Conservation (phyloP, 805 yeast genomes). For the Alloascoidea hylecoeti region DNA sequence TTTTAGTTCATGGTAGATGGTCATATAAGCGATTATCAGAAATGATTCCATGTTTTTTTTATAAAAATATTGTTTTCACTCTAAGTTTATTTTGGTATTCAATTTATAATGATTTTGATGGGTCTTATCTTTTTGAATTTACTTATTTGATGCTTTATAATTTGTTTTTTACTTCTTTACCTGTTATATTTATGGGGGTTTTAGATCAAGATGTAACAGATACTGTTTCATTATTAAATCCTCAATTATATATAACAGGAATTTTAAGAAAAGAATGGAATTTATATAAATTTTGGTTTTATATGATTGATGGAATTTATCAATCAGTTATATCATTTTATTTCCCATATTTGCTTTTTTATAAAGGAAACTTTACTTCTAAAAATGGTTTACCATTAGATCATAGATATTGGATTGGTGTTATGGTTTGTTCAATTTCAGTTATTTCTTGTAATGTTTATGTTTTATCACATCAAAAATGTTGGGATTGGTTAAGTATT, state of each 20-base stretch:
- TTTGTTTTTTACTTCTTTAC: slow-evolving; percentile 72
- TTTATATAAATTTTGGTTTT: slow-evolving; percentile 50
- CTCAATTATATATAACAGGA: slow-evolving; percentile 64
- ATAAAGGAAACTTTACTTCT: slow-evolving; percentile 26
- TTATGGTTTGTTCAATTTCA: slow-evolving; percentile 50
- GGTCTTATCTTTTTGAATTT: slow-evolving; percentile 65
- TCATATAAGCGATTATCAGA: slow-evolving; percentile 70
- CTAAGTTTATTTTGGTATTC: slow-evolving; percentile 73
- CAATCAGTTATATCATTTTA: slow-evolving; percentile 63
- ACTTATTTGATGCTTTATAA: slow-evolving; percentile 72
- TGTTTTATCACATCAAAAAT: slow-evolving; percentile 49
- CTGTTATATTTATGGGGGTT: slow-evolving; percentile 65
- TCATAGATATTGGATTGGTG: slow-evolving; percentile 65
- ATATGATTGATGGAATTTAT: slow-evolving; percentile 66
- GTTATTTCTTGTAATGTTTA: slow-evolving; percentile 54
- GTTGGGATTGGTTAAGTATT: slow-evolving; percentile 72
- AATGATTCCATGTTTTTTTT: slow-evolving; percentile 74
- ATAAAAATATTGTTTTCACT: slow-evolving; percentile 65
- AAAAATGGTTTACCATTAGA: slow-evolving; percentile 44
- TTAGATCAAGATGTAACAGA: slow-evolving; percentile 73
- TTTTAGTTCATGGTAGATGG: slow-evolving; percentile 79
- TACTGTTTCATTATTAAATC: slow-evolving; percentile 53
- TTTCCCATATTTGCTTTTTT: slow-evolving; percentile 50
- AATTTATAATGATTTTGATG: slow-evolving; percentile 61
- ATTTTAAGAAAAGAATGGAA: slow-evolving; percentile 63